These are phyloP conservation scores for Tilletiopsis washingtonensis DNA, from an alignment of 1,284 basidiomycete genomes.

Conservation along the genomic window DNA sequence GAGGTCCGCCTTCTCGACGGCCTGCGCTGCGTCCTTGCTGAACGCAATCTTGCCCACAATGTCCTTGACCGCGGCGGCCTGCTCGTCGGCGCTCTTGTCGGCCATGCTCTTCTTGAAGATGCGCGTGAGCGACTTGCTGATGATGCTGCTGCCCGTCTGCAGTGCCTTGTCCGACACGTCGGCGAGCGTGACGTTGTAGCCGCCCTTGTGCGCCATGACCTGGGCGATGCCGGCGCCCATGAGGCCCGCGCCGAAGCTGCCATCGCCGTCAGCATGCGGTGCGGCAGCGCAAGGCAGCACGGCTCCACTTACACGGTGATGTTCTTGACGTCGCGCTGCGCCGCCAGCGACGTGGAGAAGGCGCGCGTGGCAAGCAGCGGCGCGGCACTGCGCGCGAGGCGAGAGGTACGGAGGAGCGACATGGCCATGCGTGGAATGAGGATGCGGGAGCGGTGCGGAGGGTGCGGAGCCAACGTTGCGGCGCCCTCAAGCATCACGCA, in stretches of 20 bases:
- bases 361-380: no score
- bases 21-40: constrained; percentile 53
- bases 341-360: constrained; percentile 29
- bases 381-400: no score
- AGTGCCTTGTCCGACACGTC: constrained; percentile 49
- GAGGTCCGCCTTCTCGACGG: constrained; percentile 53
- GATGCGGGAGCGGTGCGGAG: no score
- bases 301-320: constrained; percentile 41
- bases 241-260: constrained; percentile 43
- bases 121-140: constrained; percentile 53
- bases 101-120: constrained; percentile 53
- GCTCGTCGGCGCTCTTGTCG: constrained; percentile 50
- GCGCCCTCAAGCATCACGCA: no score
- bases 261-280: neutral
- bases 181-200: constrained; percentile 48
- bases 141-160: constrained; percentile 54
- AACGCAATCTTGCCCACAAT: constrained; percentile 52
- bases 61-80: constrained; percentile 44
- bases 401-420: no score
- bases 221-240: constrained; percentile 47
- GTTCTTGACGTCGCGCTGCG: constrained; percentile 43
- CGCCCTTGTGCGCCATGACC: constrained; percentile 44
- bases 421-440: no score
- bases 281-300: neutral
- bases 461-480: no score